These are phyloP conservation scores for Auriscalpium vulgare DNA, from an alignment of 768 basidiomycete species.

Conservation along the genomic window DNA sequence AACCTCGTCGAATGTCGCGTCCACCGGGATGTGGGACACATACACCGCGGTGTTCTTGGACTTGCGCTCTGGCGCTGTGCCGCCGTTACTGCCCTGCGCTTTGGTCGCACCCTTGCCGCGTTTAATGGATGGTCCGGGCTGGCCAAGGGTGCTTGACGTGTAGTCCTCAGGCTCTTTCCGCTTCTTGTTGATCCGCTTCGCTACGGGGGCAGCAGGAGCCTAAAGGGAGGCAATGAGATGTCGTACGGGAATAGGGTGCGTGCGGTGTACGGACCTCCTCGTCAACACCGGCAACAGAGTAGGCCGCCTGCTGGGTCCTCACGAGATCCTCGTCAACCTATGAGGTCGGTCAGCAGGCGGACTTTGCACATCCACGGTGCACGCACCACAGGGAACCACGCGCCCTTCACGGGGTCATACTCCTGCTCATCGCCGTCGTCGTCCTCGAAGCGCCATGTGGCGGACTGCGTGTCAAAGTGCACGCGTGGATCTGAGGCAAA, in stretches of 20 bases:
- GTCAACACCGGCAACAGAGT: conserved; percentile 88
- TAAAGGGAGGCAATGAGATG: conserved; percentile 24
- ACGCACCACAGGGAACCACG: conserved; percentile 83
- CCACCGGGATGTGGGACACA: conserved; percentile 74
- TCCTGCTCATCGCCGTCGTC: conserved; percentile 89
- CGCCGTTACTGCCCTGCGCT: conserved; percentile 28
- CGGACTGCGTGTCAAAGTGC: conserved; percentile 66
- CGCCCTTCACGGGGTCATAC: conserved; percentile 67
- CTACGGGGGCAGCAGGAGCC: conserved; percentile 83
- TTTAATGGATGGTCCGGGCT: conserved; percentile 53
- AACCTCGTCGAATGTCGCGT: conserved; percentile 68
- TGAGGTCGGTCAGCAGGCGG: neutral
- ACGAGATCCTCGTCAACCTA: conserved; percentile 85
- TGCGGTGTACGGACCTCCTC: conserved; percentile 59
- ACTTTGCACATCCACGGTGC: neutral
- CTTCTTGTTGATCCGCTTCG: conserved; percentile 75
- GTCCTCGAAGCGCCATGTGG: conserved; percentile 85
- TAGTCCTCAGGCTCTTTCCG: conserved; percentile 69
- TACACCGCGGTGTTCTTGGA: conserved; percentile 94
- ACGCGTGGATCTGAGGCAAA: conserved; percentile 81
- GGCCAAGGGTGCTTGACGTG: conserved; percentile 43
- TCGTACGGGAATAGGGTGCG: conserved; percentile 11
- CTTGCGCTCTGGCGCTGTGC: conserved; percentile 38
- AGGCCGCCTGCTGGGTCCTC: conserved; percentile 90
- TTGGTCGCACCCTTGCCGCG: conserved; percentile 51